phyloP scores from a whole-genome alignment of 768 basidiomycete species.

The Lactarius sanguifluus region DNA sequence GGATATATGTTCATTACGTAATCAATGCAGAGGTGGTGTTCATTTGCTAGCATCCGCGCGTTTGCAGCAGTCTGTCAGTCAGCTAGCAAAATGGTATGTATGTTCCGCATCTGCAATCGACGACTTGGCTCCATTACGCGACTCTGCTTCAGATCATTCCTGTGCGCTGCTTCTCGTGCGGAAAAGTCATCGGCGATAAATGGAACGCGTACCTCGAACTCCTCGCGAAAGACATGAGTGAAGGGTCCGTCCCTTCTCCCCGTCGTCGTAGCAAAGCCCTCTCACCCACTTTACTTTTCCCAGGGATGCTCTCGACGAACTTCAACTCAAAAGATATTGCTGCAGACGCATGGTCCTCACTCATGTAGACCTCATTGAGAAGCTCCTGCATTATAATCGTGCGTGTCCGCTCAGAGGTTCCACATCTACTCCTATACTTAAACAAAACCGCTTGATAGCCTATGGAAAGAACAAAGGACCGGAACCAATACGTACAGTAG shows the following conservation, averaged over 20 bases:
- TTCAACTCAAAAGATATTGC: conserved; percentile 92
- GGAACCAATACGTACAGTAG: conserved; percentile 23
- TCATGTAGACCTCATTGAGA: conserved; percentile 97
- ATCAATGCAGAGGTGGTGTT: not conserved
- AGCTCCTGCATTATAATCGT: conserved; percentile 96
- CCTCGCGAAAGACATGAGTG: conserved; percentile 75
- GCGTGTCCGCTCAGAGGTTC: conserved; percentile 34
- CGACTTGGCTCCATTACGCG: not conserved
- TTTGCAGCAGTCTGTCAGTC: not conserved
- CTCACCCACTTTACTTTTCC: not conserved
- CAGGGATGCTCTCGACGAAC: conserved; percentile 86
- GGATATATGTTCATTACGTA: not conserved
- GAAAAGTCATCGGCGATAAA: conserved; percentile 96
- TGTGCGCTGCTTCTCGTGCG: conserved; percentile 93
- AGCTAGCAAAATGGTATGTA: not conserved
- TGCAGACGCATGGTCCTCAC: conserved; percentile 97
- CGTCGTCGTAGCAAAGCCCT: not conserved
- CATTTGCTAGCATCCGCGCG: too few relatives aligned
- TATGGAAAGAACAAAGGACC: conserved; percentile 33
- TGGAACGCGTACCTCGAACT: conserved; percentile 88
- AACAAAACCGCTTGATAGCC: conserved; percentile 15
- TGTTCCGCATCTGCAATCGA: not conserved
- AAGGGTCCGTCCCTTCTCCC: conserved; percentile 65
- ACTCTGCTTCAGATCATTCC: conserved; percentile 75
- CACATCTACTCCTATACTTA: not conserved